A percentile compares a stretch with the other conserved stretches of the same genome.
These are phyloP conservation scores for Pseudonitzschia delicatissima DNA, from an alignment of 108 stramenopile genomes.

Conservation along the genomic window DNA sequence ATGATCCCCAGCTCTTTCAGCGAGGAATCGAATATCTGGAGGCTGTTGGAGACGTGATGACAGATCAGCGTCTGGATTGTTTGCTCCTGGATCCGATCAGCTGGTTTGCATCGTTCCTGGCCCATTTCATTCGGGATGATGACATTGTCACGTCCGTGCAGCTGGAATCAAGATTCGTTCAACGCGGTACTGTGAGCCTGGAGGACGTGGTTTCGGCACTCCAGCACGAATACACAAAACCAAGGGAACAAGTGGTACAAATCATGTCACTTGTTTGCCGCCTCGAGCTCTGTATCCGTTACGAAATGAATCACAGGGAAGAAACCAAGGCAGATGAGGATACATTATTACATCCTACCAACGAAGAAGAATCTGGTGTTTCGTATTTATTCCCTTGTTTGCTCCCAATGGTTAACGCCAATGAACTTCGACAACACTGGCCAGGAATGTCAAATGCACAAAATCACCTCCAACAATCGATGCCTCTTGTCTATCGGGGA, in stretches of 20 bases:
- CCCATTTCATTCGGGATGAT: neutral
- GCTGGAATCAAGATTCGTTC: neutral
- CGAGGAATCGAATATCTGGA: constrained; percentile 1
- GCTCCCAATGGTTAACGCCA: neutral
- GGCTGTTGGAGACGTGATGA: neutral
- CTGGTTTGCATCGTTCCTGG: constrained; percentile 1
- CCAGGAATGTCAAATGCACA: neutral
- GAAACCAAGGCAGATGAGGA: neutral
- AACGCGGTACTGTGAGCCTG: neutral
- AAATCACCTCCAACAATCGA: neutral
- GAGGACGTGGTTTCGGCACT: neutral
- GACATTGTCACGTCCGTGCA: constrained; percentile 2
- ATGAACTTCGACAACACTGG: neutral
- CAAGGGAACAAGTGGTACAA: neutral
- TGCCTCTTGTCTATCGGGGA: neutral
- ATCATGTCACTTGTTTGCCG: constrained; percentile 5
- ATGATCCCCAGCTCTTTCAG: neutral
- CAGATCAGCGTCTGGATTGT: constrained; percentile 1
- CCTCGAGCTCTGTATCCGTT: neutral
- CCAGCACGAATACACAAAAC: neutral
- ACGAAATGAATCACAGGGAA: neutral
- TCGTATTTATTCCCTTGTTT: neutral
- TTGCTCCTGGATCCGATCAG: constrained; percentile 2
- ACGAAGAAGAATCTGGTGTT: neutral
- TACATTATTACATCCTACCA: neutral